phyloP scores from a whole-genome alignment of 108 stramenopile species.

The Seminavis robusta region DNA sequence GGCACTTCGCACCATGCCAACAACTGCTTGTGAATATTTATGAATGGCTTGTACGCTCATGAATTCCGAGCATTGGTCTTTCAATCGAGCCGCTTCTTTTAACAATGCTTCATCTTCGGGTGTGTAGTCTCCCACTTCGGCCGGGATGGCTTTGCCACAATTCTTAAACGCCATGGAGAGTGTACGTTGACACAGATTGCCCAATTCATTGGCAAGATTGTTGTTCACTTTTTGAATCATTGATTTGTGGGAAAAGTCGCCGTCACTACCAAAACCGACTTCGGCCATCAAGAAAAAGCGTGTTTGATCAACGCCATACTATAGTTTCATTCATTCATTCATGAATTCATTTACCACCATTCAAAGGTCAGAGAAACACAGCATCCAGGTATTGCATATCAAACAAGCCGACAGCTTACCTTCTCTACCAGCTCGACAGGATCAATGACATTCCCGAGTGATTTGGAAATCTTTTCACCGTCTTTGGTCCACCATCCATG shows the following conservation, averaged over 20 bases:
- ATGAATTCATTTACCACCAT: too few relatives aligned
- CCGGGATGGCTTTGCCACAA: constrained; percentile 72
- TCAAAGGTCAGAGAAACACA: constrained; percentile 13
- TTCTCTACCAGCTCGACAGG: constrained; percentile 85
- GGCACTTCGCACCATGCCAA: constrained; percentile 82
- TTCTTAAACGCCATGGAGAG: constrained; percentile 88
- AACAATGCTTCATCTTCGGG: constrained; percentile 72
- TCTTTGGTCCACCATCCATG: constrained; percentile 99
- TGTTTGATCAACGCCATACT: constrained; percentile 90
- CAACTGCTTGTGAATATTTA: constrained; percentile 73
- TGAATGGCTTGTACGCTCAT: constrained; percentile 77
- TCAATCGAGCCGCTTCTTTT: constrained; percentile 44
- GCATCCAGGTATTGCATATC: constrained; percentile 43
- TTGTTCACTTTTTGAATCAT: constrained; percentile 84
- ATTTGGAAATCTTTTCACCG: constrained; percentile 95
- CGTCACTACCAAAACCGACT: constrained; percentile 89
- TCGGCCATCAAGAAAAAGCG: constrained; percentile 92
- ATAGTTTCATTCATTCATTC: background rate
- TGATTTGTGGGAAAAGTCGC: constrained; percentile 86
- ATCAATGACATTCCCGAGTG: constrained; percentile 91
- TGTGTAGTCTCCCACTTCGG: constrained; percentile 33
- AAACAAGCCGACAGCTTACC: constrained; percentile 16
- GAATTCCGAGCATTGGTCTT: constrained; percentile 37
- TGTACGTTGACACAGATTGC: constrained; percentile 91
- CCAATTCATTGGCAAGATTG: constrained; percentile 90